These are phyloP conservation scores for Cicer chorassanicum DNA, from an alignment of 306 rosid genomes.

Conservation along the genomic window DNA sequence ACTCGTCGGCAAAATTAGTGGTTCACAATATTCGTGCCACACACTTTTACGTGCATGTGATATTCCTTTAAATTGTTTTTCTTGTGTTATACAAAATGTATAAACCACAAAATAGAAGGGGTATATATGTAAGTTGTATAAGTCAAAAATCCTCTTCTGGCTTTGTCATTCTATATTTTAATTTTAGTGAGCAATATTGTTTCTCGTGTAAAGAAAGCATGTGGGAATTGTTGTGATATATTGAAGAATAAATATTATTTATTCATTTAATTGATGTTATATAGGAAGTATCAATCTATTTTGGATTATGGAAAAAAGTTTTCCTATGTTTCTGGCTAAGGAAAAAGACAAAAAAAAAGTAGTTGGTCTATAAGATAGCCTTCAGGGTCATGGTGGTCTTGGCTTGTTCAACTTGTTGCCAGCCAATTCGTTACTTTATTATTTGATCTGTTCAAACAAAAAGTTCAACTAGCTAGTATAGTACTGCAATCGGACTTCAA, in stretches of 20 bases:
- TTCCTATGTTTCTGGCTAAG: slow-evolving; percentile 6
- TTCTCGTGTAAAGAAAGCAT: slow-evolving; percentile 38
- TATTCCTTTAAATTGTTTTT: background rate
- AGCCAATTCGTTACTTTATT: background rate
- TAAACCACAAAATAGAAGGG: background rate
- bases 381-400: background rate
- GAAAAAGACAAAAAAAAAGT: slow-evolving; percentile 11
- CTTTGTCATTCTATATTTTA: background rate
- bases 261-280: background rate
- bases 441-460: background rate
- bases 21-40: slow-evolving; percentile 24
- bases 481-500: background rate
- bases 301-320: background rate
- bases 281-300: background rate
- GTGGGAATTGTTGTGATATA: slow-evolving; percentile 35
- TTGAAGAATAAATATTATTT: background rate
- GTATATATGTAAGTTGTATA: background rate
- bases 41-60: slow-evolving; percentile 7
- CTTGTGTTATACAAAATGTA: slow-evolving; percentile 2
- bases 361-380: slow-evolving; percentile 21
- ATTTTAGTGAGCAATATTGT: slow-evolving; percentile 17
- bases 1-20: slow-evolving; percentile 21
- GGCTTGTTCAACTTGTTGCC: background rate
- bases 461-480: background rate
- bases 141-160: slow-evolving; percentile 33